These are phyloP conservation scores for Phytophthora kernoviae DNA, from an alignment of 352 stramenopile species.

Conservation along the genomic window DNA sequence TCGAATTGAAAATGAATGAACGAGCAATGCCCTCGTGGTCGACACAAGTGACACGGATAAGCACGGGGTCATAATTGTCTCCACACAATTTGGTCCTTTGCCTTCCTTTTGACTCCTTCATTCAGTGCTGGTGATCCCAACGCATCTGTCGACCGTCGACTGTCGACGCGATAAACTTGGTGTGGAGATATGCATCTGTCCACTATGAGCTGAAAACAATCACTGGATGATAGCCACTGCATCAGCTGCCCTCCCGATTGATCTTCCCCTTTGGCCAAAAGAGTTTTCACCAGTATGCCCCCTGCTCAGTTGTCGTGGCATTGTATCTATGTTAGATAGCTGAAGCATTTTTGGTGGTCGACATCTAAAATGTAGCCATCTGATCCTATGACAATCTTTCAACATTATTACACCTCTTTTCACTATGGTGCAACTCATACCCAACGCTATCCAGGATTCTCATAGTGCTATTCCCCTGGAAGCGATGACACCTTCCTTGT, in stretches of 20 bases:
- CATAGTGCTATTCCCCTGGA: slow-evolving; percentile 12
- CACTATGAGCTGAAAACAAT: background rate
- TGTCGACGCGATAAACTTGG: background rate
- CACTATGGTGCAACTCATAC: background rate
- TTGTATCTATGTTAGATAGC: slow-evolving; percentile 2
- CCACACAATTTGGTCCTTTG: background rate
- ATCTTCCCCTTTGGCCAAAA: no score
- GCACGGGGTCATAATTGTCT: background rate
- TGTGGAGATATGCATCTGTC: background rate
- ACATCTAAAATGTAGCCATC: background rate
- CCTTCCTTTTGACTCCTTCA: slow-evolving; percentile 23
- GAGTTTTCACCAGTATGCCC: no score
- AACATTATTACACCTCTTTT: no score
- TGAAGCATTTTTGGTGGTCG: slow-evolving; percentile 16
- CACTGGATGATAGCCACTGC: background rate
- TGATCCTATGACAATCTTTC: no score
- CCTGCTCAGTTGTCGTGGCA: background rate
- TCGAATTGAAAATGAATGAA: slow-evolving; percentile 18
- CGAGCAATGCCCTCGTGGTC: background rate
- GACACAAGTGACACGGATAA: slow-evolving; percentile 5
- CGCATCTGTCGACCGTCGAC: background rate
- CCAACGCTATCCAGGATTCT: slow-evolving; percentile 1
- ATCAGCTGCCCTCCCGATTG: no score
- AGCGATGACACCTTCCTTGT: background rate
- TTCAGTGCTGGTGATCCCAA: slow-evolving; percentile 3